phyloP scores from a whole-genome alignment of 108 stramenopile genomes.

The Nannochloropsis salina region DNA sequence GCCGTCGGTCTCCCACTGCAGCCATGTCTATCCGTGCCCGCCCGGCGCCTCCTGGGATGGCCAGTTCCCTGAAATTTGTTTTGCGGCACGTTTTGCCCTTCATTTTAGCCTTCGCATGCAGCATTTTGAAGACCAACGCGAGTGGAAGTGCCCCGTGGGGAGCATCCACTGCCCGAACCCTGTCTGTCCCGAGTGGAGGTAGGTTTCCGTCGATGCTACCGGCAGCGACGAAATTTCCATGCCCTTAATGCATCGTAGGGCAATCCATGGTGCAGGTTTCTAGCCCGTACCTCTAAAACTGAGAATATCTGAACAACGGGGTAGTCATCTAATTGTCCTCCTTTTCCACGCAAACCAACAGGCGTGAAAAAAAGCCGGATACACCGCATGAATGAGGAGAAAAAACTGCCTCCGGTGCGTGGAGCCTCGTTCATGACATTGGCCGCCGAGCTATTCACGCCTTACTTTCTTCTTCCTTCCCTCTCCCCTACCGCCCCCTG shows the following conservation, averaged over 20 bases:
- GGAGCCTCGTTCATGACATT: too few relatives aligned
- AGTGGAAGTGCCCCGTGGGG: conserved; percentile 14
- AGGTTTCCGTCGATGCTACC: not conserved
- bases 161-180: not conserved
- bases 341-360: too few relatives aligned
- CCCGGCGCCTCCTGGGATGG: not conserved
- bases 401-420: not conserved
- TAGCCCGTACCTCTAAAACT: too few relatives aligned
- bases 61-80: not conserved
- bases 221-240: too few relatives aligned
- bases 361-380: not conserved
- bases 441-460: not conserved
- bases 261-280: too few relatives aligned
- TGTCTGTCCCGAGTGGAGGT: not conserved
- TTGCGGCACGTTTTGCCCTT: not conserved
- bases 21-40: not conserved
- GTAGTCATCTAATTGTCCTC: too few relatives aligned
- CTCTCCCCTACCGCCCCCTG: not conserved
- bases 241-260: too few relatives aligned
- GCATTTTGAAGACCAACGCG: not conserved
- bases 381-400: not conserved
- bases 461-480: not conserved
- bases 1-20: too few relatives aligned
- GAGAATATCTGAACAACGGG: too few relatives aligned
- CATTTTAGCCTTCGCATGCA: not conserved